Evolutionary conservation across 345 rosid genomes (phyloP).

Genomic region (Eucalyptus curtisii): DNA sequence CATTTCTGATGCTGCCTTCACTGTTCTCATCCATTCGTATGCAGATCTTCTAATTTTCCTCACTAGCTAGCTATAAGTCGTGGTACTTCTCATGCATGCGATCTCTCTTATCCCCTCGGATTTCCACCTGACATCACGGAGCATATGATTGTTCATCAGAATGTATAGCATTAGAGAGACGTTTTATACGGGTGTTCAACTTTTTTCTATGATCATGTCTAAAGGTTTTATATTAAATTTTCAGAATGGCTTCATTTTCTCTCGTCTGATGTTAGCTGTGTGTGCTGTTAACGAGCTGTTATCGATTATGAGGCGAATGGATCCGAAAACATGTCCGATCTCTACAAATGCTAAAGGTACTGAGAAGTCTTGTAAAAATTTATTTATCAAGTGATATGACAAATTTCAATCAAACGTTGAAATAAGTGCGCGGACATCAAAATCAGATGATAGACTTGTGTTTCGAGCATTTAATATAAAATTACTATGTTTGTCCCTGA

Average conservation of each 20-base stretch:
- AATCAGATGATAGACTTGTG: not conserved
- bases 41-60: not conserved
- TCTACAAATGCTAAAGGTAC: not conserved
- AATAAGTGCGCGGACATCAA: not conserved
- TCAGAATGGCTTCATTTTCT: not conserved
- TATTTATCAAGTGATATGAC: not conserved
- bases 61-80: not conserved
- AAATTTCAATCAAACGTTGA: not conserved
- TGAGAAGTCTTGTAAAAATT: not conserved
- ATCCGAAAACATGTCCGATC: not conserved
- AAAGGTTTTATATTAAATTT: not conserved
- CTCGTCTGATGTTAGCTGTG: not conserved
- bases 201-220: not conserved
- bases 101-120: not conserved
- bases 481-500: not conserved
- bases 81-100: not conserved
- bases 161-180: not conserved
- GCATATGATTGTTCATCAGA: not conserved
- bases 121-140: not conserved
- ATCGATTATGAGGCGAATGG: not conserved
- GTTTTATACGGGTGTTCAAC: not conserved
- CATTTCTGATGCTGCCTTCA: not conserved
- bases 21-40: not conserved
- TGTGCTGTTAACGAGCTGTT: not conserved
- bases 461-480: not conserved